Conservation (phyloP, 345 rosid species). For the Xanthoceras sorbifolium region DNA sequence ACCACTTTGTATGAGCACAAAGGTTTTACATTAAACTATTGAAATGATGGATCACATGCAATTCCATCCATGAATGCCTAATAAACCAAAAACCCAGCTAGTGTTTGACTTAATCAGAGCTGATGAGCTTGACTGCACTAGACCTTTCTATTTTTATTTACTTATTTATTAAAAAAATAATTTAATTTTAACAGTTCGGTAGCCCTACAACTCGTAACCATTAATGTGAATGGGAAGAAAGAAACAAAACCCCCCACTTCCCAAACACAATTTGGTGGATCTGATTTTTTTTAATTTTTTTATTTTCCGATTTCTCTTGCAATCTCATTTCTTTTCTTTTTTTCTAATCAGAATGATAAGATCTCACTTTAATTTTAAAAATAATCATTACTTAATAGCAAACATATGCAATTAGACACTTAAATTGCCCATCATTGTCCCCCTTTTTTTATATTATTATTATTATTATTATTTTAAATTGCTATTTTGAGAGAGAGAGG, state of each 20-base stretch:
- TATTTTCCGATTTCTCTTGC: not conserved
- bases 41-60: not conserved
- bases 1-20: too few relatives aligned
- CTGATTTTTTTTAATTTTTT: not conserved
- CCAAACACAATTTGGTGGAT: not conserved
- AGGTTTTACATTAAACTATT: too few relatives aligned
- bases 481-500: not conserved
- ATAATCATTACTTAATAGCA: not conserved
- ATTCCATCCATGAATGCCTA: not conserved
- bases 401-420: not conserved
- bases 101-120: not conserved
- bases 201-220: too few relatives aligned
- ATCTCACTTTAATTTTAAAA: not conserved
- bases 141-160: not conserved
- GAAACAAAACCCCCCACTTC: not conserved
- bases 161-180: not conserved
- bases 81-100: not conserved
- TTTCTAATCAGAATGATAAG: not conserved
- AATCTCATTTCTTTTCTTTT: not conserved
- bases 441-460: too few relatives aligned
- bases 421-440: not conserved
- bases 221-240: not conserved
- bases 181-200: too few relatives aligned
- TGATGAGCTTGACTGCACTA: slow-evolving; percentile 12
- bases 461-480: not conserved